Conservation (phyloP, 2,329 filamentous ascomycete genomes). For the Fusarium agapanthi region DNA sequence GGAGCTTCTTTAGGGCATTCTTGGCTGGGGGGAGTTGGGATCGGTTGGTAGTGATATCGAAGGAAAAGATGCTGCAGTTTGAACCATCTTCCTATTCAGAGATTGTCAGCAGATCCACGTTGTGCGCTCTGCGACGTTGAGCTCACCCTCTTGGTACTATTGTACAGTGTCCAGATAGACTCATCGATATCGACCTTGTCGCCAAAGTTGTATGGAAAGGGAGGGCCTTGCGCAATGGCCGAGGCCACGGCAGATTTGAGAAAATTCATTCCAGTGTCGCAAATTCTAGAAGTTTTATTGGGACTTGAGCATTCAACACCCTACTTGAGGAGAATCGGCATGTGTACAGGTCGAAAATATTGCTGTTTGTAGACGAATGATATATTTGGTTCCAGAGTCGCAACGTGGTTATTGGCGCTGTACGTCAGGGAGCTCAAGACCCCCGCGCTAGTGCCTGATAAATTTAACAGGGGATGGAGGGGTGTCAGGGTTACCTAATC, state of each 20-base stretch:
- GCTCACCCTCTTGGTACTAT: slow-evolving; percentile 87
- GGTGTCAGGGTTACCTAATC: background rate
- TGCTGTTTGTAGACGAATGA: slow-evolving; percentile 7
- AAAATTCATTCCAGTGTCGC: slow-evolving; percentile 78
- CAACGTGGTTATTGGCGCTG: slow-evolving; percentile 40
- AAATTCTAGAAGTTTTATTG: background rate
- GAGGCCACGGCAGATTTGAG: slow-evolving; percentile 97
- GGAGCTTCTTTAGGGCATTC: slow-evolving; percentile 93
- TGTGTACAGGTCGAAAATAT: slow-evolving; percentile 4
- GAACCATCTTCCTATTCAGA: slow-evolving; percentile 83
- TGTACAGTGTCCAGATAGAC: slow-evolving; percentile 96
- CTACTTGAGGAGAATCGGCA: background rate
- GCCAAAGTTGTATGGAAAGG: slow-evolving; percentile 92
- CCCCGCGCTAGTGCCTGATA: slow-evolving; percentile 39
- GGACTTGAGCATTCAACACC: background rate
- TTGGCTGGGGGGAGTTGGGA: slow-evolving; percentile 85
- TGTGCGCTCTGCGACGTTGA: background rate
- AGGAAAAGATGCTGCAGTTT: slow-evolving; percentile 95
- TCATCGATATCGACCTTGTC: slow-evolving; percentile 92
- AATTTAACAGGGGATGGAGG: background rate
- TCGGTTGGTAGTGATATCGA: slow-evolving; percentile 85
- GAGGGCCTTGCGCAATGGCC: slow-evolving; percentile 92
- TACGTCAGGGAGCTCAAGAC: slow-evolving; percentile 31
- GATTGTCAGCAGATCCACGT: background rate
- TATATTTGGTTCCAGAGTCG: slow-evolving; percentile 27